Evolutionary conservation across 2,329 filamentous ascomycete genomes (phyloP), one percentile per base, ranked within the genome.

Genomic region (Colletotrichum acutatum): DNA sequence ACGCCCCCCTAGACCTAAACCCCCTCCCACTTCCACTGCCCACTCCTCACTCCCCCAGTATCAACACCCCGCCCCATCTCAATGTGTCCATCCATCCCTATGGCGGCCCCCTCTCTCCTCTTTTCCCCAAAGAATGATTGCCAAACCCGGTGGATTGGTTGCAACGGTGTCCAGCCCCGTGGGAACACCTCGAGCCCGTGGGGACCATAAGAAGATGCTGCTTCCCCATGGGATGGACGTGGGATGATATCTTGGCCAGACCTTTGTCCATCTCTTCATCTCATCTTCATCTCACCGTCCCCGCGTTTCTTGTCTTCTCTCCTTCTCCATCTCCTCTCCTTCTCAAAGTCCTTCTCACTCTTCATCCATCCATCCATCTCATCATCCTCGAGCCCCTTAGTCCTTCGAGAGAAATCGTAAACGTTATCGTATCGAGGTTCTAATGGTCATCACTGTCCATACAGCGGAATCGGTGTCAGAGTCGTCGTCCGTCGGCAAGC

Each of bases 401-500:
- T 72, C 57, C 53, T 62, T 61, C 64, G 42, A 49, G 42, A n/a
- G 19, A 49, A 49, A 49, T 74, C 66, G 63, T 60, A 46, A 46
- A 34, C 32, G 4, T 34, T 46, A 7, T 66, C 61, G 53, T 68
- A 60, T 54, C 58, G 58, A 16, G 24, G 22, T 65, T 72, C 75
- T 73, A 77, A 83, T 84, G 80, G 76, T 77, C 67, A 77, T 77
- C 69, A 74, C 74, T 46, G 74, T 75, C 16, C 77, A 78, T 4
- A 54, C 60, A 72, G 70, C 66, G 58, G 82, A 80, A 76, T 79
- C 80, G 42, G 76, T 81, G 62, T 82, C 82, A 12, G 79, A 82
- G 68, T 79, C 78, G 34, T 83, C 80, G 28, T 82, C 79, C 56
- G 58, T 80, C 32, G 77, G 82, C 65, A 83, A 83, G 59, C 69